A percentile compares a stretch with the other conserved stretches of the same genome.
Evolutionary conservation across 139 green algal species (phyloP).

Genomic region (Chlamydomonas sphaeroides): DNA sequence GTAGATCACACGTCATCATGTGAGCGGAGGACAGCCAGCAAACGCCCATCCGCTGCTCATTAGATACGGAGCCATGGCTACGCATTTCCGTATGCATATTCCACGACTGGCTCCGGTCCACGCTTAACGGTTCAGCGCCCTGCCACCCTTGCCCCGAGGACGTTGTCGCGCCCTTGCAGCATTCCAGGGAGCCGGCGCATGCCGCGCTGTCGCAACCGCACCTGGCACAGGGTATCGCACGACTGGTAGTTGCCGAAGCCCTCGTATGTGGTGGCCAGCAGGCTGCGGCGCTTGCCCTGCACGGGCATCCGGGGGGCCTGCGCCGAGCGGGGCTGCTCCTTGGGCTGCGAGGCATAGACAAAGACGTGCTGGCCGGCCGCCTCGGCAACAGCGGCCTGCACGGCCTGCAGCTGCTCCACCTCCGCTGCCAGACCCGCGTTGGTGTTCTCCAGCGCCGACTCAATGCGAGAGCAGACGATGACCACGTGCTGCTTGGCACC

Average conservation of each 20-base stretch:
- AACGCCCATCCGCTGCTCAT: no score
- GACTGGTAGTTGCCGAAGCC: constrained; percentile 34
- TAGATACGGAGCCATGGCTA: no score
- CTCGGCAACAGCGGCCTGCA: constrained; percentile 23
- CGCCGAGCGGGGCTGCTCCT: no score
- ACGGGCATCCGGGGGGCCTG: not conserved
- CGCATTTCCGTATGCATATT: no score
- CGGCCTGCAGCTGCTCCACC: constrained; percentile 37
- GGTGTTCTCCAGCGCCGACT: not conserved
- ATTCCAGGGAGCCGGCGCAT: no score
- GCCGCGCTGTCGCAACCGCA: not conserved
- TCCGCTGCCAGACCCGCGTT: constrained; percentile 26
- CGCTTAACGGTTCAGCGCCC: no score
- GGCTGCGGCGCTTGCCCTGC: constrained; percentile 2
- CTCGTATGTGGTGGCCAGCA: not conserved
- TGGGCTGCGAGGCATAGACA: constrained; percentile 9
- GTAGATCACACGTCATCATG: not conserved
- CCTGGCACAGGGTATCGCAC: constrained; percentile 44
- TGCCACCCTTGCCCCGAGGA: no score
- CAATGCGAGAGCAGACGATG: not conserved
- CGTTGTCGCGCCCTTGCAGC: no score
- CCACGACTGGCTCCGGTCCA: no score
- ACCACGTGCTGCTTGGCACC: not conserved
- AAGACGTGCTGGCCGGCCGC: constrained; percentile 3
- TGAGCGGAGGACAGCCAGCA: no score